Evolutionary conservation across 257 asterid species (phyloP).

Genomic region (Fraxinus quadrangulata): DNA sequence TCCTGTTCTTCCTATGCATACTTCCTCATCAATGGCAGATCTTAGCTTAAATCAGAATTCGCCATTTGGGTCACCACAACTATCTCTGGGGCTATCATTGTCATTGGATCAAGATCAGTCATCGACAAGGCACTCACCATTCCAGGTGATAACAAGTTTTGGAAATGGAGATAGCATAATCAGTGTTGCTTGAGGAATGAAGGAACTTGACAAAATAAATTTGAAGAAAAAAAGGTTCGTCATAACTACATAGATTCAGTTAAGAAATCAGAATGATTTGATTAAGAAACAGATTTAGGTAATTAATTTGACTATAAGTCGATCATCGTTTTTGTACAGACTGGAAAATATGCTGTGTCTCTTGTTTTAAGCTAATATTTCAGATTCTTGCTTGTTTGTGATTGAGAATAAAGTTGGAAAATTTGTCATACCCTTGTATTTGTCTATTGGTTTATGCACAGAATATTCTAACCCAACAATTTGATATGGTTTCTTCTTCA

Average conservation of each 20-base stretch:
- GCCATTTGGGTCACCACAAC: slow-evolving; percentile 38
- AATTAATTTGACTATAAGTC: slow-evolving; percentile 31
- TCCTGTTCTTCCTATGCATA: slow-evolving; percentile 32
- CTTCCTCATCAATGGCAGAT: slow-evolving; percentile 37
- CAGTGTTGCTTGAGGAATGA: slow-evolving; percentile 50
- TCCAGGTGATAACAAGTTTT: slow-evolving; percentile 36
- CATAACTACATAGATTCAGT: slow-evolving; percentile 15
- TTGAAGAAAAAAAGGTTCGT: slow-evolving; percentile 12
- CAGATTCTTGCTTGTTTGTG: slow-evolving; percentile 25
- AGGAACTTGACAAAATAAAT: neutral
- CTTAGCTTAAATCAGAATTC: slow-evolving; percentile 43
- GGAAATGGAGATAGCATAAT: slow-evolving; percentile 47
- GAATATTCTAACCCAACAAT: slow-evolving; percentile 8
- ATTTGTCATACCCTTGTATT: slow-evolving; percentile 2
- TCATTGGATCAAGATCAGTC: slow-evolving; percentile 56
- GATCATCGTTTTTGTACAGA: slow-evolving; percentile 50
- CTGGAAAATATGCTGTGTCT: slow-evolving; percentile 38
- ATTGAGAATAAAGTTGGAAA: slow-evolving; percentile 23
- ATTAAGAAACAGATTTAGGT: slow-evolving; percentile 27
- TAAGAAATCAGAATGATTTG: slow-evolving; percentile 21
- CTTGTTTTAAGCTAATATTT: slow-evolving; percentile 31
- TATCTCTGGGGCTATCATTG: slow-evolving; percentile 67
- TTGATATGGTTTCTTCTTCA: slow-evolving; percentile 1
- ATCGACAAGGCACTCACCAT: slow-evolving; percentile 29
- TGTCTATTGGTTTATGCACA: neutral